Evolutionary conservation across 2,329 filamentous ascomycete species (phyloP), one percentile per base, ranked within the genome.

Genomic region (Trichoderma arundinaceum): DNA sequence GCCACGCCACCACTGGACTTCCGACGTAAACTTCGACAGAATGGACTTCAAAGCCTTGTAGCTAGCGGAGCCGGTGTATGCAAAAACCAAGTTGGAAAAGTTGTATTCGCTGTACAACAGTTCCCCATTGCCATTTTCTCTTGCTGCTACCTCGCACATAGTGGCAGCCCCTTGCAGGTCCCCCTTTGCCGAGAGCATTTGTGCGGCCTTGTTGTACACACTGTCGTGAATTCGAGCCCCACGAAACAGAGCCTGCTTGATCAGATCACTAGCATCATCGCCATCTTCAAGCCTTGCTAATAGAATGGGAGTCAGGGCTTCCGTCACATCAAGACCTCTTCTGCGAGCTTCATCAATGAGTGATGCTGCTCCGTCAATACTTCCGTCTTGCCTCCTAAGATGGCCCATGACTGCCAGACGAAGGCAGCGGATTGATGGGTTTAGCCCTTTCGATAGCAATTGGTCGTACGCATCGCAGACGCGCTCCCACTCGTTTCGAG

Each of bases 331-430:
- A 10, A 77, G 71, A 4, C 82, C 83, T 10, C 75, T 70, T 1
- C 68, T 59, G 41, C 80, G 75, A 0, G 82, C 80, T 35, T 72
- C 70, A 6, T 71, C 70, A 6, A 86, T 76, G 15, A 86, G 72
- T 0, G 68, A 69, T 17, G 77, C 72, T 1, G 83, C 81, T 19
- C 70, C 53, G 53, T 71, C 65, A 54, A 76, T 66, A 49, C 73
- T 69, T 3, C 71, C 65, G 3, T 71, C 72, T 43, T 77, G 72
- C 15, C 71, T 52, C 15, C 72, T 73, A 58, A 85, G 70, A 13
- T 78, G 75, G 1, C 82, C 81, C 9, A 78, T 69, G 8, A 86
- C 79, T 8, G 81, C 83, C 5, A 85, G 74, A n/a, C 80, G 78
- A 13, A 86, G 75, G 61, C 80, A 83, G 28, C 78, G 75, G 3